Base-by-base conservation (phyloP, 768 basidiomycete species). In the Suillus brevipes region DNA sequence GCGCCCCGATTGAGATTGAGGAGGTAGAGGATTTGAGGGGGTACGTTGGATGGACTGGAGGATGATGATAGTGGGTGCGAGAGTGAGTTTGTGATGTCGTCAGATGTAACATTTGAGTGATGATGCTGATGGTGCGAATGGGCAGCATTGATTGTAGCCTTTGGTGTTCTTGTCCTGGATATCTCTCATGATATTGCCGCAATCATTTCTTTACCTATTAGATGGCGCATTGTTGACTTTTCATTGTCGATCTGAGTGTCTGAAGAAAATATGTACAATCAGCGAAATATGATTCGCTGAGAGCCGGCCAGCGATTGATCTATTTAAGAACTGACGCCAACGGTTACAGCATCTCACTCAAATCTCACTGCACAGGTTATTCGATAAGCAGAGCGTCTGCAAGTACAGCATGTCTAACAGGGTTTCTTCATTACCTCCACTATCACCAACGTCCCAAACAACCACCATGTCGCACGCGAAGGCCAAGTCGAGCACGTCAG, bases 1-100 rank as follows among this genome's bases (percentile, higher is more conserved):
- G 28, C 28, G 28, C 28, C 28, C 28, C 28, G 28, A 28, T 28
- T 28, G 28, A 28, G 28, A 28, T 3, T 28, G 28, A 28, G n/a
- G n/a, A n/a, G 28, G 28, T 28, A 3, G 89, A 91, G 31, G 96
- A 99, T 79, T 73, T 98, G 58, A 53, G 28, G 50, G 50, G 3
- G 50, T 34, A 18, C 94, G 95, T 78, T 76, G 69, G 82, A 84
- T 70, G 92, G 91, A 13, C 75, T 95, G 62, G 80, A 83, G 67
- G 74, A 70, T 18, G 85, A 83, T 2, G 68, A 42, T 62, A 53
- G 52, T 53, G 31, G 31, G 13, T 28, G 28, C 3, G 28, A 28
- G 28, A 28, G 28, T 28, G 28, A n/a, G n/a, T 53, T 31, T 3
- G 16, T 18, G 52, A 31, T 28, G 6, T 8, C 52, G 14, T 53